These are phyloP conservation scores for Xylariaceae sp. DNA, from an alignment of 2,329 filamentous ascomycete genomes.

Conservation along the genomic window DNA sequence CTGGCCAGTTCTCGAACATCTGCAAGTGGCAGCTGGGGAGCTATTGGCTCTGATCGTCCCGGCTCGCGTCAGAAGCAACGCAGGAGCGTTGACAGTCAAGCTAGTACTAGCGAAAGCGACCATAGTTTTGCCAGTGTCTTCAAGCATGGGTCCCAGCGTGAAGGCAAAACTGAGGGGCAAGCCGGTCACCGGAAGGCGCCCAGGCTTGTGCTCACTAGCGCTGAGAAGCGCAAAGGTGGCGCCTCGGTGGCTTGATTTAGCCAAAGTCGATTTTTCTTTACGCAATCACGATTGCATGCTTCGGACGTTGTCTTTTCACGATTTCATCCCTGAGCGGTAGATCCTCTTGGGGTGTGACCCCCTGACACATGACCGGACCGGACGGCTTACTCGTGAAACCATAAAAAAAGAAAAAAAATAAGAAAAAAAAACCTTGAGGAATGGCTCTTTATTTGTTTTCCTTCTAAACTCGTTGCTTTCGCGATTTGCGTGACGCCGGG, in stretches of 20 bases:
- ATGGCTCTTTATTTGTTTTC: constrained; percentile 24
- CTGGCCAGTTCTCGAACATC: constrained; percentile 70
- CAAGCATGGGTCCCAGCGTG: constrained; percentile 51
- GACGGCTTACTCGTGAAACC: constrained; percentile 21
- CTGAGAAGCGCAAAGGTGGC: constrained; percentile 79
- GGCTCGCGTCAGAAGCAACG: constrained; percentile 61
- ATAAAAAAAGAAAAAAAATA: neutral
- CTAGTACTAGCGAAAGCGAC: constrained; percentile 52
- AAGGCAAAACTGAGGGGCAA: constrained; percentile 49
- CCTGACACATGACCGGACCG: constrained; percentile 26
- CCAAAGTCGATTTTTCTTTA: constrained; percentile 20
- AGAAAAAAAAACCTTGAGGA: constrained; percentile 6
- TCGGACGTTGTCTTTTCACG: constrained; percentile 28
- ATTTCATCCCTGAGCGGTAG: constrained; percentile 27
- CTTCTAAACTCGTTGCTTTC: constrained; percentile 24
- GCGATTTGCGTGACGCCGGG: constrained; percentile 6
- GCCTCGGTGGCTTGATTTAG: constrained; percentile 24
- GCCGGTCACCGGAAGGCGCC: constrained; percentile 72
- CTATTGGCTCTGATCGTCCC: constrained; percentile 83
- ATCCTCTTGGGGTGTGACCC: constrained; percentile 22
- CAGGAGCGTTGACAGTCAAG: constrained; percentile 59
- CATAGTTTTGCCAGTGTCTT: constrained; percentile 63
- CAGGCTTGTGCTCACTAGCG: constrained; percentile 80
- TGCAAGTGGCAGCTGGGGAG: constrained; percentile 66
- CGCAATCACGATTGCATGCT: constrained; percentile 30